phyloP scores from a whole-genome alignment of 2,329 filamentous ascomycete genomes.

The Triangularia verruculosa region DNA sequence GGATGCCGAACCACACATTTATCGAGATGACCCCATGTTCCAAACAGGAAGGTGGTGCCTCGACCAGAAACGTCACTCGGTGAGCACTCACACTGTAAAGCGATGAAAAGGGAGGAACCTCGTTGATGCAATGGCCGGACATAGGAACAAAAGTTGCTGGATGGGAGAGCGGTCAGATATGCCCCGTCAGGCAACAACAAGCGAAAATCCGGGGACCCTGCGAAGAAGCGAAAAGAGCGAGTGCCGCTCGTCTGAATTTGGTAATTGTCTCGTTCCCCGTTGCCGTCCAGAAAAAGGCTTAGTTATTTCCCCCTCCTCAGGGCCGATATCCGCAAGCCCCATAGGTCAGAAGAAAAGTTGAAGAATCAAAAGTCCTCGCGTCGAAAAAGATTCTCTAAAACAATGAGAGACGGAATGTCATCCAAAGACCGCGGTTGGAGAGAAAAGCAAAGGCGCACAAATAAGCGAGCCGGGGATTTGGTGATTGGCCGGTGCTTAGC shows the following conservation, averaged over 20 bases:
- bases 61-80: slow-evolving; percentile 4
- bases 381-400: not conserved
- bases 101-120: not conserved
- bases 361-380: not conserved
- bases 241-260: not conserved
- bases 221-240: not conserved
- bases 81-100: slow-evolving; percentile 9
- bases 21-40: not conserved
- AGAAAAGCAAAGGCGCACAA: slow-evolving; percentile 7
- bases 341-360: not conserved
- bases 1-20: not conserved
- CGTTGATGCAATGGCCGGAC: not conserved
- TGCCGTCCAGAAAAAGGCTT: not conserved
- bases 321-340: not conserved
- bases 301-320: not conserved
- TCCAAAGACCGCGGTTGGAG: not conserved
- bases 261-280: not conserved
- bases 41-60: slow-evolving; percentile 11
- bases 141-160: no score
- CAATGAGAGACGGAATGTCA: not conserved
- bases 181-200: slow-evolving; percentile 7
- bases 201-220: slow-evolving; percentile 4
- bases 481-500: slow-evolving; percentile 38
- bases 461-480: slow-evolving; percentile 34
- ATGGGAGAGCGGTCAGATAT: not conserved